These are phyloP conservation scores for Naematelia encephala DNA, from an alignment of 768 basidiomycete genomes.

Conservation along the genomic window DNA sequence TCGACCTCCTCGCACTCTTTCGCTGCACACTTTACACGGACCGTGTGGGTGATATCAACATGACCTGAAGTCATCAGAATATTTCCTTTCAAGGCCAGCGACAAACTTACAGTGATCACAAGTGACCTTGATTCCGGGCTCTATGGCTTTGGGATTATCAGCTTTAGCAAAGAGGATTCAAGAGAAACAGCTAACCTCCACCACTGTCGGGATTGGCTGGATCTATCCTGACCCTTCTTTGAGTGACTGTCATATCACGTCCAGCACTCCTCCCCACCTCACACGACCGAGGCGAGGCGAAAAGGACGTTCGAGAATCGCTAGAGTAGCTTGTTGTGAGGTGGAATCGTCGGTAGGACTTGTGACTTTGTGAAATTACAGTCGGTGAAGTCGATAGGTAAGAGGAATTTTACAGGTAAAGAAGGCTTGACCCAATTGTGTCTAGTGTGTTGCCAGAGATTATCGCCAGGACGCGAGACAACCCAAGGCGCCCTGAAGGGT, in stretches of 20 bases:
- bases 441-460: no score
- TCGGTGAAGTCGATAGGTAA: no score
- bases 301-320: not conserved
- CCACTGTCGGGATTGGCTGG: constrained; percentile 35
- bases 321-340: no score
- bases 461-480: no score
- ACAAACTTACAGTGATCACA: constrained; percentile 47
- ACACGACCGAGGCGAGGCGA: not conserved
- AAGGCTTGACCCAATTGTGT: no score
- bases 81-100: not conserved
- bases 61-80: constrained; percentile 51
- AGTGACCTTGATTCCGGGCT: constrained; percentile 50
- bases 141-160: constrained; percentile 28
- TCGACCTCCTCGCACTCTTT: constrained; percentile 71
- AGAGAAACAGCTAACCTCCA: constrained; percentile 24
- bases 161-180: not conserved
- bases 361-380: no score
- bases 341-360: no score
- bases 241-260: constrained; percentile 45
- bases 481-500: no score
- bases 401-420: no score
- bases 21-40: constrained; percentile 91
- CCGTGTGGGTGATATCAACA: constrained; percentile 89
- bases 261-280: not conserved
- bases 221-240: constrained; percentile 39